Evolutionary conservation across 2,329 filamentous ascomycete species (phyloP).

Genomic region (Fusarium miscanthi): DNA sequence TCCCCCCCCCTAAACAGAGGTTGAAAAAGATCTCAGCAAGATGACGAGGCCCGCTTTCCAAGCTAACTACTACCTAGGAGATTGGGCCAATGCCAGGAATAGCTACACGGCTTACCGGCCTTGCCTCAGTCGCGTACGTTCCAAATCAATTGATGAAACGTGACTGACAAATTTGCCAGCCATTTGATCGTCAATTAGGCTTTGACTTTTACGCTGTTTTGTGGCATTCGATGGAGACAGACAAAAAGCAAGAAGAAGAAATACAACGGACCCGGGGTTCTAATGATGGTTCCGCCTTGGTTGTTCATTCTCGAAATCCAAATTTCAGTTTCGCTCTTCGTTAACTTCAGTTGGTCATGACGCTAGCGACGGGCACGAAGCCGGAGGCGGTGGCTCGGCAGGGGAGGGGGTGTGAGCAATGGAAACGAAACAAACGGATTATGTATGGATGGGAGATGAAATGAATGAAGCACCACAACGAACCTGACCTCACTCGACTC

Average conservation of each 20-base stretch:
- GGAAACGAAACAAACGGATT: neutral
- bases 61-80: neutral
- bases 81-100: neutral
- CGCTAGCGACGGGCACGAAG: neutral
- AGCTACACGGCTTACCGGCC: neutral
- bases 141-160: neutral
- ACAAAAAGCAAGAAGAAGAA: neutral
- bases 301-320: neutral
- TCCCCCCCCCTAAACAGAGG: neutral
- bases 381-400: neutral
- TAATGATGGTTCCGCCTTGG: neutral
- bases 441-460: neutral
- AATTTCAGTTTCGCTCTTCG: neutral
- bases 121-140: neutral
- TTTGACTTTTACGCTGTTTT: neutral
- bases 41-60: neutral
- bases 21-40: neutral
- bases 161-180: neutral
- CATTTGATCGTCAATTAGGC: neutral
- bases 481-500: neutral
- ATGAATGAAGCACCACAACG: neutral
- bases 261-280: neutral
- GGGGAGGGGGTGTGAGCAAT: neutral
- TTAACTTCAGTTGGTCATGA: neutral
- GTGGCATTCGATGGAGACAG: neutral